phyloP scores from a whole-genome alignment of 345 rosid genomes.

The Pistacia atlantica region DNA sequence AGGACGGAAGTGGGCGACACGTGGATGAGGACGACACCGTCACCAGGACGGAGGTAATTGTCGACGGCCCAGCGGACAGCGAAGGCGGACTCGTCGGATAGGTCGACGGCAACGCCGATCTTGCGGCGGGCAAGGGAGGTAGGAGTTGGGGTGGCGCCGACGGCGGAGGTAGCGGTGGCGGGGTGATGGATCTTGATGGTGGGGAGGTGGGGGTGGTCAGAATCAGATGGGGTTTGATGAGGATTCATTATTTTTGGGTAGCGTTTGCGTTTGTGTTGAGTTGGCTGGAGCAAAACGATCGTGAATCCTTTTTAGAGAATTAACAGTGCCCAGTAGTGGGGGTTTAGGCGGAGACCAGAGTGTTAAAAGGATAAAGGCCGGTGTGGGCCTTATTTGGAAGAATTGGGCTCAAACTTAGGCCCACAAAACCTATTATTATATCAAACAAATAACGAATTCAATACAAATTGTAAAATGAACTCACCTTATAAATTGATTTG shows the following conservation, averaged over 20 bases:
- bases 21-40: slow-evolving; percentile 90
- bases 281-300: no score
- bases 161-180: slow-evolving; percentile 39
- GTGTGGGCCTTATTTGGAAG: not conserved
- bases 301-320: no score
- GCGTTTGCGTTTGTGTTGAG: not conserved
- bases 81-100: slow-evolving; percentile 77
- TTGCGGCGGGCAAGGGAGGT: slow-evolving; percentile 86
- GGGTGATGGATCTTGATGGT: slow-evolving; percentile 75
- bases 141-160: slow-evolving; percentile 62
- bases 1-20: slow-evolving; percentile 97
- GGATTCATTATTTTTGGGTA: slow-evolving; percentile 14
- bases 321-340: not conserved
- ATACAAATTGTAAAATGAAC: no score
- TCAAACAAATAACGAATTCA: no score
- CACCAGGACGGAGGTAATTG: slow-evolving; percentile 91
- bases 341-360: not conserved
- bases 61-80: slow-evolving; percentile 92
- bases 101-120: slow-evolving; percentile 93
- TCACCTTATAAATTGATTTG: no score
- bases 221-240: slow-evolving; percentile 39
- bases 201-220: slow-evolving; percentile 67
- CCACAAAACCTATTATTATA: not conserved
- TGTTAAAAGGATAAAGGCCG: not conserved
- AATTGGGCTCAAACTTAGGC: not conserved